Base-by-base conservation (phyloP, 1,284 basidiomycete species). In the Cutaneotrichosporon dermatis region DNA sequence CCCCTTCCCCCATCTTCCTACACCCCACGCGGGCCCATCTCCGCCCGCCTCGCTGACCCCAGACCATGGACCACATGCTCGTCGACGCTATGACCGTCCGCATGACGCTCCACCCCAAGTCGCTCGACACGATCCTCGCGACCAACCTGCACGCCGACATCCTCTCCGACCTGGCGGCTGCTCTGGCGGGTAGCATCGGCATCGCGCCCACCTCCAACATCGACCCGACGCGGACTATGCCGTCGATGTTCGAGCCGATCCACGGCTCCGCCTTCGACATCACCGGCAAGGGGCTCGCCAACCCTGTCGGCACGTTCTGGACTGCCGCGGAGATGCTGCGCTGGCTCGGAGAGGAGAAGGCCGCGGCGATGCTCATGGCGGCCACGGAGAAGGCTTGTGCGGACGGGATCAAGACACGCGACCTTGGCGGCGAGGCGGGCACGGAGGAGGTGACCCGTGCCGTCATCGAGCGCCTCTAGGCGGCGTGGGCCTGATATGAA, bases 71-170 rank as follows among this genome's bases (percentile, higher is more conserved):
- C 65, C 82, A 83, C 69, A 82, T 80, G 63, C 82, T 55, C 59
- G 82, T 84, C 66, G 83, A 85, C 65, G 79, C 79, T 33, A 68
- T 81, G 59, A 76, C 72, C 0, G 82, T 76, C 61, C 82, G 66
- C 72, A 83, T 85, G 69, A 82, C 84, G 7, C 76, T 78, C 36
- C 72, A 81, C 16, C 83, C 83, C 3, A 78, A 82, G 55, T 80
- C 64, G 59, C 94, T 90, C 72, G 91, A 95, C 76, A 90, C 94
- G 44, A 88, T 92, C 83, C 90, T 94, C 49, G 91, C 90, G 33
- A 96, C 95, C 34, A 99, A 99, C 79, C 85, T 99, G 35, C 99
- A 99, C 76, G 95, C 96, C 16, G 95, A 99, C 80, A 99, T 99
- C 73, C 83, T 99, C 65, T 96, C 92, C 89, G 94, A 85, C 64